A percentile compares a stretch with the other conserved stretches of the same genome.
Conservation (phyloP, 2,329 filamentous ascomycete species). For the Scedosporium aurantiacum region DNA sequence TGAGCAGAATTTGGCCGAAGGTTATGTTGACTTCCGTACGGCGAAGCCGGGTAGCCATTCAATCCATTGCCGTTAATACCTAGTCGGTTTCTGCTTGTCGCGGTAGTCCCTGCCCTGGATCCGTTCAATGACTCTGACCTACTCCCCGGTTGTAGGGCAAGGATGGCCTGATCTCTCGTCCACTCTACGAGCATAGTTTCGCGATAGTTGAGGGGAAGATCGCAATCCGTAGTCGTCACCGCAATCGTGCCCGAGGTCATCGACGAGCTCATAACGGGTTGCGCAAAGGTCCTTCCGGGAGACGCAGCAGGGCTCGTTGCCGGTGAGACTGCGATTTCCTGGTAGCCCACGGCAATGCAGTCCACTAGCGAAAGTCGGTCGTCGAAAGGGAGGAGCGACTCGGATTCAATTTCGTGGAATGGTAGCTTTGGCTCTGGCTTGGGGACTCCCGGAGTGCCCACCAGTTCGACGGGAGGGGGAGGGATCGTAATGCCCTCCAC, state of each 20-base stretch:
- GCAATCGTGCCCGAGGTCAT: conserved; percentile 24
- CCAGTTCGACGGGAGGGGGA: conserved; percentile 49
- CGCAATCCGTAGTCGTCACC: conserved; percentile 28
- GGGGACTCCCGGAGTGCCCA: conserved; percentile 41
- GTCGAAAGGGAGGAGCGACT: conserved; percentile 64
- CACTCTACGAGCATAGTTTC: conserved; percentile 72
- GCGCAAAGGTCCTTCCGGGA: conserved; percentile 51
- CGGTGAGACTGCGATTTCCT: conserved; percentile 49
- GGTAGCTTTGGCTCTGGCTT: conserved; percentile 34
- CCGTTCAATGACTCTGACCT: conserved; percentile 67
- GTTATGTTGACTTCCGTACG: conserved; percentile 38
- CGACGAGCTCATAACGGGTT: conserved; percentile 46
- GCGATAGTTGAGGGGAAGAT: conserved; percentile 54
- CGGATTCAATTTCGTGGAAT: conserved; percentile 44
- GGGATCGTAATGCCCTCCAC: conserved; percentile 63
- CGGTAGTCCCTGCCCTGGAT: conserved; percentile 55
- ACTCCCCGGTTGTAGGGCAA: conserved; percentile 55
- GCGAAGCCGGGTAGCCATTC: conserved; percentile 25
- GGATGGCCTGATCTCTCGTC: conserved; percentile 64
- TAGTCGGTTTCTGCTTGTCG: conserved; percentile 42
- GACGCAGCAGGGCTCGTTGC: conserved; percentile 59
- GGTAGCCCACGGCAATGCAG: conserved; percentile 62
- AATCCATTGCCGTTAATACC: conserved; percentile 40
- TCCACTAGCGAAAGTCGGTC: conserved; percentile 62
- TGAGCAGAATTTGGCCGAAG: conserved; percentile 37